These are phyloP conservation scores for Debaryomyces sp. DNA, from an alignment of 1,139 yeast genomes.

Conservation along the genomic window DNA sequence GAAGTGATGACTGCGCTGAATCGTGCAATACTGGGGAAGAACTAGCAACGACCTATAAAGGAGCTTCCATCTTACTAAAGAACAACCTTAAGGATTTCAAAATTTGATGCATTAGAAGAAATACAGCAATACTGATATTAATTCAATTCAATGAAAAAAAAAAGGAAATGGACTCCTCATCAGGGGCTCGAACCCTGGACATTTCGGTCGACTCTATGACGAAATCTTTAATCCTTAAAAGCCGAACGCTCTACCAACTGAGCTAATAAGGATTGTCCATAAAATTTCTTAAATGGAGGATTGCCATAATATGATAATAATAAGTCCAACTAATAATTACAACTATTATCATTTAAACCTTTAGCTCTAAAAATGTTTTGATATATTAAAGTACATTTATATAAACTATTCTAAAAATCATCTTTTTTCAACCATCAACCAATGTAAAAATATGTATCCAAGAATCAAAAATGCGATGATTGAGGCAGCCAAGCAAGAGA, in stretches of 20 bases:
- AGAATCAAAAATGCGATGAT: slow-evolving; percentile 54
- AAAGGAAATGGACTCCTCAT: slow-evolving; percentile 13
- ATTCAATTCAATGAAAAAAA: no score
- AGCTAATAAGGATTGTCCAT: slow-evolving; percentile 25
- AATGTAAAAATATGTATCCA: slow-evolving; percentile 78
- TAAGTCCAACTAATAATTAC: no score
- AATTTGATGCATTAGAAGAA: no score
- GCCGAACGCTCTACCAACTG: slow-evolving; percentile 10
- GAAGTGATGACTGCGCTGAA: background rate
- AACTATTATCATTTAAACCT: no score
- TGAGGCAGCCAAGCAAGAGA: slow-evolving; percentile 53
- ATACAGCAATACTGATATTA: no score
- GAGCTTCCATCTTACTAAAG: background rate
- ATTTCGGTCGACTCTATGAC: slow-evolving; percentile 8
- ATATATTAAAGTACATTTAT: background rate
- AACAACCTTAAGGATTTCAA: background rate
- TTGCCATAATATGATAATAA: no score
- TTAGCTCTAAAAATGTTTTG: background rate
- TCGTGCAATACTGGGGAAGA: background rate
- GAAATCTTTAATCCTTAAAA: slow-evolving; percentile 5
- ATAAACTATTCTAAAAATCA: slow-evolving; percentile 22
- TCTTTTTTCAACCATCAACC: slow-evolving; percentile 74
- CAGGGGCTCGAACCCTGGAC: slow-evolving; percentile 10
- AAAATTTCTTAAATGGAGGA: background rate
- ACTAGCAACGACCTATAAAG: background rate